Evolutionary conservation across 768 basidiomycete species (phyloP), one percentile per base, ranked within the genome.

Genomic region (Xerocomus spinulosus): DNA sequence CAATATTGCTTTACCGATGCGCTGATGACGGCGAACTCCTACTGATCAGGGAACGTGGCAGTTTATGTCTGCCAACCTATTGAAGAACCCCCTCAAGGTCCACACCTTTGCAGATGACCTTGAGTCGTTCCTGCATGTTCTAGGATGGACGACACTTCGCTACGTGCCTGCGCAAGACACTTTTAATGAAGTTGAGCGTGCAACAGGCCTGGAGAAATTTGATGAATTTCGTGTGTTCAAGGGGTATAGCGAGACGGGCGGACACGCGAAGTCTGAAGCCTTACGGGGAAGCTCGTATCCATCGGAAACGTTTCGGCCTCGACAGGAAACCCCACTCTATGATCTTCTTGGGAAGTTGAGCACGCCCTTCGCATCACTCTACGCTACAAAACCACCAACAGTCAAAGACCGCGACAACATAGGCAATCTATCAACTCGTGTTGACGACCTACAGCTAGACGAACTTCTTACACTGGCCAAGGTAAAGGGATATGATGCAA

Each of bases 101-200:
- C 66, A 66, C 25, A 35, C 30, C 0, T 42, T 66, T 26, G 44
- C 56, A 23, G 66, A 70, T 29, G 67, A 70, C 36, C 38, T 69
- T 9, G 61, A 69, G 41, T 69, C 69, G 0, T 66, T 68, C 44
- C 32, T 55, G 9, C 54, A 58, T 17, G 24, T 51, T 13, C 25
- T 48, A 1, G 40, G 25, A 13, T 48, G 43, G 43, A 44, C n/a
- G 0, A 40, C 20, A 3, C 4, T 48, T 18, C 12, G 26, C 9
- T 48, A 42, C 26, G 18, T 48, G 7, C 39, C 46, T 2, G 46
- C 47, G 5, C 0, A 37, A 12, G 35, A 37, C 2, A 4, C 6
- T 20, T 37, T 37, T 21, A 3, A 0, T 5, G 18, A 18, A 9
- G 18, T 4, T 3, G 3, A 37, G 3, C 21, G 20, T 5, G 18